Conservation (phyloP, 768 basidiomycete species). For the Goffeauzyma gilvescens region DNA sequence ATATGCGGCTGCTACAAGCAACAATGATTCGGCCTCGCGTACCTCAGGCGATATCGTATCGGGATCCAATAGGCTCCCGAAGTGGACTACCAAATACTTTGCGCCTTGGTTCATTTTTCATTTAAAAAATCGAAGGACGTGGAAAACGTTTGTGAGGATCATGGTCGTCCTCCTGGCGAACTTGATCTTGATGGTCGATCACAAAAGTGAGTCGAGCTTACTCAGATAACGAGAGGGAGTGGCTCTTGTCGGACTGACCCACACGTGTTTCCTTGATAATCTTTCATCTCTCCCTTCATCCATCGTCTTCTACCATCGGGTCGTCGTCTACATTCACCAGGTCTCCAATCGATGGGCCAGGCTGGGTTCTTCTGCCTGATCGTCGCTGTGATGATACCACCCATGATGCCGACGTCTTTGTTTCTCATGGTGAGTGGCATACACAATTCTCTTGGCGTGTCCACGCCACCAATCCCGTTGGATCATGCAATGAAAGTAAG, state of each 20-base stretch:
- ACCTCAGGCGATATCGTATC: no score
- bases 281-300: no score
- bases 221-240: background rate
- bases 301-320: no score
- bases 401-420: conserved; percentile 38
- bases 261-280: background rate
- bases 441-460: no score
- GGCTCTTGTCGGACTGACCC: background rate
- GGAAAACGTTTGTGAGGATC: conserved; percentile 28
- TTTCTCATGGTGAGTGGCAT: conserved; percentile 37
- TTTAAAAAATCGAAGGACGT: conserved; percentile 15
- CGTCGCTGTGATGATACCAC: conserved; percentile 35
- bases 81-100: no score
- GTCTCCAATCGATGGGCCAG: conserved; percentile 18
- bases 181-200: conserved; percentile 21
- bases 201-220: conserved; percentile 14
- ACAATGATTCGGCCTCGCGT: no score
- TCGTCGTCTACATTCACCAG: no score
- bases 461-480: no score
- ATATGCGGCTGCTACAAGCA: no score
- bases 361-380: conserved; percentile 37
- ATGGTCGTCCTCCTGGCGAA: conserved; percentile 22
- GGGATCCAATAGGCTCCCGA: no score
- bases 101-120: conserved; percentile 20
- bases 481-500: no score